These are phyloP conservation scores for Neofusicoccum parvum DNA, from an alignment of 2,329 filamentous ascomycete genomes.

Conservation along the genomic window DNA sequence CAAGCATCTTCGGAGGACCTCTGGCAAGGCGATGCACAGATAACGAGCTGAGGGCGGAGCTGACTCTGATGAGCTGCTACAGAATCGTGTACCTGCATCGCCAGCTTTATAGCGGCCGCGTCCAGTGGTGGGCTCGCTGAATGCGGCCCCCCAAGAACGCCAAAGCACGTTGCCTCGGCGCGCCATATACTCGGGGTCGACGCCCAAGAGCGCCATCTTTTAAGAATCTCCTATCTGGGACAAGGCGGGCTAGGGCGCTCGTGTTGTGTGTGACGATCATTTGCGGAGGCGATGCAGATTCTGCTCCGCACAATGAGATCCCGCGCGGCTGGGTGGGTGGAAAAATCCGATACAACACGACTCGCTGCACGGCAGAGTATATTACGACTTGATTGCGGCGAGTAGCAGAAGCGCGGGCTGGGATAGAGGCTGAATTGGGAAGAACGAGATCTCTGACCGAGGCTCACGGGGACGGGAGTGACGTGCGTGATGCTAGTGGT, in stretches of 20 bases:
- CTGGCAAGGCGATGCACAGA: neutral
- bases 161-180: neutral
- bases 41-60: neutral
- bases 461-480: neutral
- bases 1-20: neutral
- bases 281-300: neutral
- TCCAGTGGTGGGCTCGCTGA: neutral
- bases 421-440: neutral
- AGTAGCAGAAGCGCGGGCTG: neutral
- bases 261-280: neutral
- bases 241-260: neutral
- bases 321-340: neutral
- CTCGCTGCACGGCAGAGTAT: neutral
- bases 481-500: constrained; percentile 1
- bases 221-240: neutral
- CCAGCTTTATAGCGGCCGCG: neutral
- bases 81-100: neutral
- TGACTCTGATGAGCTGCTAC: neutral
- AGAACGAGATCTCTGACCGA: neutral
- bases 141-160: neutral
- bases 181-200: neutral
- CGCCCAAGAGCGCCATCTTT: neutral
- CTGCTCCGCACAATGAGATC: neutral
- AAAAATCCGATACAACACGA: neutral
- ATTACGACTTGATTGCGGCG: neutral